These are phyloP conservation scores for Elymus sibiricus DNA, from an alignment of 176 grass and related monocot genomes.

Conservation along the genomic window DNA sequence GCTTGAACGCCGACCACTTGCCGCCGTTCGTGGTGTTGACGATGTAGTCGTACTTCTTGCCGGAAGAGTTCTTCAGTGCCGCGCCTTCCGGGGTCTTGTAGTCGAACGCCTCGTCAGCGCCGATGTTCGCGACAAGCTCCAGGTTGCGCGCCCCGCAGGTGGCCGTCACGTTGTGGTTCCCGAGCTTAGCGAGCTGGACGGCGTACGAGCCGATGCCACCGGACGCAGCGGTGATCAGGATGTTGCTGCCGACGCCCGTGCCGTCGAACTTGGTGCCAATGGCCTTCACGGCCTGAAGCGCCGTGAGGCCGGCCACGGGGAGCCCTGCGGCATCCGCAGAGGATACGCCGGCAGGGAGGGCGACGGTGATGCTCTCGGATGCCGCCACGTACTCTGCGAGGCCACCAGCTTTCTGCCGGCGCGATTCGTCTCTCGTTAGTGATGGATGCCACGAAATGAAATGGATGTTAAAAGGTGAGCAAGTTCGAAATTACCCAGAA, in stretches of 20 bases:
- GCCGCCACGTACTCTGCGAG: constrained; percentile 35
- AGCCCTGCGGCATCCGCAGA: constrained; percentile 31
- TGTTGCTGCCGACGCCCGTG: not conserved
- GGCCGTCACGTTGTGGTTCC: constrained; percentile 29
- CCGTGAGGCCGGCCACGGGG: constrained; percentile 30
- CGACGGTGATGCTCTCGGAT: not conserved
- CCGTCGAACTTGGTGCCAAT: constrained; percentile 13
- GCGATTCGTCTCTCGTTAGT: not conserved
- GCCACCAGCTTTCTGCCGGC: constrained; percentile 32
- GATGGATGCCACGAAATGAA: not conserved
- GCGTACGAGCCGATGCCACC: constrained; percentile 20
- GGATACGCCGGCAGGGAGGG: constrained; percentile 16
- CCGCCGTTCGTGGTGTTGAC: not conserved
- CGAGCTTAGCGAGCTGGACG: constrained; percentile 25
- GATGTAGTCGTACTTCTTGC: constrained; percentile 20
- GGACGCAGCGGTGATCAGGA: not conserved
- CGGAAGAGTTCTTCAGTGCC: not conserved
- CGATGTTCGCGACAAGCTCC: constrained; percentile 14
- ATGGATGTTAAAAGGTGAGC: not conserved
- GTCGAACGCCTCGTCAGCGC: constrained; percentile 35
- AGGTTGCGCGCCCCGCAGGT: constrained; percentile 37
- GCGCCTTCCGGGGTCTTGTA: constrained; percentile 27
- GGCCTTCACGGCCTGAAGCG: constrained; percentile 24
- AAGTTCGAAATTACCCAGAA: constrained; percentile 11
- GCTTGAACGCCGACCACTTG: not conserved